Evolutionary conservation across 1,284 basidiomycete genomes (phyloP), one percentile per base, ranked within the genome.

Genomic region (Sanghuangporus baumii): DNA sequence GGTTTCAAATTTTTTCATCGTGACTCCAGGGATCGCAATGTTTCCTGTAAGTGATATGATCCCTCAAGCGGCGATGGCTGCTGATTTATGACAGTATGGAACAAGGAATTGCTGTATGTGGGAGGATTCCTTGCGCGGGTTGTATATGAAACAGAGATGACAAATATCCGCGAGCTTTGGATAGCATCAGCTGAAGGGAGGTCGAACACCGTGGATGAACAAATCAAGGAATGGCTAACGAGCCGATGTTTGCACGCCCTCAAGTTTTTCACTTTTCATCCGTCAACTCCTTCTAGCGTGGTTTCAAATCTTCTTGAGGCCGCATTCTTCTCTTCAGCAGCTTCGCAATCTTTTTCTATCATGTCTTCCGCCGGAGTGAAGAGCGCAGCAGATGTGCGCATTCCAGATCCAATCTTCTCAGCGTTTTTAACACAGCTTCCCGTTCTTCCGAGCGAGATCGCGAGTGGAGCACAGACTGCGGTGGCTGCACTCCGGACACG

Each of bases 141-240:
- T 1, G 89, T 93, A 0, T 99, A 98, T 69, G 94, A 98, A 71
- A 76, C 89, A 34, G 96, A 99, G 74, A 78, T 98, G 60, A 74
- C 75, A 50, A 77, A 76, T 67, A 82, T 89, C 68, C 78, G 78
- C 66, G 75, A 73, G 55, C 72, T 82, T 40, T 91, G 84, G 87
- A 76, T 79, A 40, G 80, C 76, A 41, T 81, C 75, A n/a, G 73
- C 75, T 11, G 75, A 72, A 46, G 66, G 66, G 6, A 58, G 55
- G 3, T 54, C 65, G 1, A 69, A 67, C 51, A 66, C 69, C 23
- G 80, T 64, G 9, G 69, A 70, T 6, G 50, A 56, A 6, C 69
- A 86, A 46, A 66, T 85, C 12, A 75, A 79, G 60, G 71, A 72
- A 18, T 81, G 81, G 77, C 73, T 94, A 14, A 79, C 76, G n/a